Evolutionary conservation across 2,329 filamentous ascomycete genomes (phyloP), one percentile per base, ranked within the genome.

Genomic region (Cladosporium sp.): DNA sequence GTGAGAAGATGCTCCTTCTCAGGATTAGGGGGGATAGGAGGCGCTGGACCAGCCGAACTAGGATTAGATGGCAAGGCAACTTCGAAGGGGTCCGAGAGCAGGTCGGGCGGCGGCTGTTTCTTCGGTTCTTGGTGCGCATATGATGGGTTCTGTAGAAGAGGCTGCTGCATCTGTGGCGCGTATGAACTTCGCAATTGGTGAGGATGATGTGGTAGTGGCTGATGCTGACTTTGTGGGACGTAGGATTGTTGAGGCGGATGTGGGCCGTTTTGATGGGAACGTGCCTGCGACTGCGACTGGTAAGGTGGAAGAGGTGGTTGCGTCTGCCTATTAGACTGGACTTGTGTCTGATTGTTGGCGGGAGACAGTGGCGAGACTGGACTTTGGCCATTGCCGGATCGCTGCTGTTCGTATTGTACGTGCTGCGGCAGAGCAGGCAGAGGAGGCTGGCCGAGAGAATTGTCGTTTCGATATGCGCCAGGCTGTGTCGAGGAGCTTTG

Each of bases 21-120:
- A 0, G 94, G 94, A 67, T 99, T 99, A 0, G 91, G 92, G 0
- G 94, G 93, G 32, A 97, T 91, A 0, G 93, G 92, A 0, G 94
- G 93, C 0, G 91, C 84, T 5, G 87, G 80, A 7, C 85, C 70
- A 20, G 80, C 75, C 25, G 65, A 50, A 36, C 45, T 44, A 17
- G 57, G 28, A 74, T 81, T 24, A 73, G 79, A 24, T 73, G 78
- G n/a, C 7, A 85, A 72, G 20, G 82, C 78, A 5, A 85, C 75
- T 59, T 86, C 81, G 56, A 87, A 83, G 1, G 83, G 82, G 19
- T 84, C 84, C 34, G 83, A 83, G 54, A 89, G 78, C 47, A 88
- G 79, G 64, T 88, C 84, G 13, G 70, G 69, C 57, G 72, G 74
- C 4, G 78, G 73, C 70, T 55, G 73, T 57, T 65, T 70, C 42